Percentiles rank a stretch among this genome's conserved stretches.
These are phyloP conservation scores for Amphirosellinia nigrospora DNA, from an alignment of 495 filamentous ascomycete genomes.

Conservation along the genomic window DNA sequence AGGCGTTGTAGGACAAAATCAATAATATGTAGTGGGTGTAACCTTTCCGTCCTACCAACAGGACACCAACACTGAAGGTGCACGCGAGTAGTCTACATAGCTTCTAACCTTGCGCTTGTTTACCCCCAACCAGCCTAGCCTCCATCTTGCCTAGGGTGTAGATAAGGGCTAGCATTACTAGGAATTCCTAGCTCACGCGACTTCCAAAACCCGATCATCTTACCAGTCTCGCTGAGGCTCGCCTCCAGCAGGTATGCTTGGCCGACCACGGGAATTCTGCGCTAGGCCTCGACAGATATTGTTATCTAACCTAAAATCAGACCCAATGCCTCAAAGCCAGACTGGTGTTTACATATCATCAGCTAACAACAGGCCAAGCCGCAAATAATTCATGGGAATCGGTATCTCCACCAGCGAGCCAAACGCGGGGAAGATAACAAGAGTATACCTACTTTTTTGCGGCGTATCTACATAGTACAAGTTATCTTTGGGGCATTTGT, in stretches of 20 bases:
- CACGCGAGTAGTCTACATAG: not conserved
- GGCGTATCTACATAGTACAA: not conserved
- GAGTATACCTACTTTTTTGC: not conserved
- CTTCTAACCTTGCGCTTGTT: not conserved
- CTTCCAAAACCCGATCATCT: slow-evolving; percentile 2
- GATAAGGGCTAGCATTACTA: slow-evolving; percentile 15
- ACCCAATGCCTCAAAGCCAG: not conserved
- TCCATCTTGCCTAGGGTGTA: not conserved
- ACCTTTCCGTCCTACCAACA: not conserved
- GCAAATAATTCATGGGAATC: not conserved
- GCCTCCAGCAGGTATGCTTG: not conserved
- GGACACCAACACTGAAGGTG: not conserved
- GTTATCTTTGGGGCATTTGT: slow-evolving; percentile 8
- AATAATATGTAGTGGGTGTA: not conserved
- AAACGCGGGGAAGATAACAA: not conserved
- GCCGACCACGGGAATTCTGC: not conserved
- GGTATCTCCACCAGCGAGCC: not conserved
- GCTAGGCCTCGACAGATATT: not conserved
- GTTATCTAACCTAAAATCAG: no score
- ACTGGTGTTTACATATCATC: not conserved
- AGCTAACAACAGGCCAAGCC: not conserved
- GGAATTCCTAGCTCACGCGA: not conserved
- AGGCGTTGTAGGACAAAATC: not conserved
- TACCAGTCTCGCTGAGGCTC: not conserved
- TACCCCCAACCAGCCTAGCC: slow-evolving; percentile 10